Evolutionary conservation across 257 asterid genomes (phyloP), one percentile per base, ranked within the genome.

Genomic region (Jacaranda mimosifolia): DNA sequence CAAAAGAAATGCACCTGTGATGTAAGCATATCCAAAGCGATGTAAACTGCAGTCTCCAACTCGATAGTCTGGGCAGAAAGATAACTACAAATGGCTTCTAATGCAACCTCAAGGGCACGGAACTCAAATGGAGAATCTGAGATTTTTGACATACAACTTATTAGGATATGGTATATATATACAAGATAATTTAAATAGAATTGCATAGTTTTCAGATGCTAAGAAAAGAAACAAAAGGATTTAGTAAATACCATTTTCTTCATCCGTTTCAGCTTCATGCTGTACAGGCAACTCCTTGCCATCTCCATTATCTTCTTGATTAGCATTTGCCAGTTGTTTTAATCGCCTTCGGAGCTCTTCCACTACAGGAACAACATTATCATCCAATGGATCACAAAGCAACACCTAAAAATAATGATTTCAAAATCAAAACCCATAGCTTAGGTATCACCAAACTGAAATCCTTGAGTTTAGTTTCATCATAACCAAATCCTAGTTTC

Each of bases 51-150:
- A 82, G 88, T 88, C 87, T 94, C 98, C 90, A 94, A 70, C 64
- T 94, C 98, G 18, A 79, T 77, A 7, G 97, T 85, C 18, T 96
- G 95, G 6, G 98, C 98, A 76, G 96, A 85, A 79, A 89, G 94
- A 74, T 74, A 90, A 85, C 96, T 94, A 78, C 98, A 94, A 68
- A 94, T 94, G 74, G 96, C 98, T 80, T 94, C 98, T 84, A 94
- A 77, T 43, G 97, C 97, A 14, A 92, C 93, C 87, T 94, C 98
- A 38, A 94, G 87, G 19, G 97, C 98, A 79, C 88, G 85, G 63
- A 94, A 92, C 77, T 94, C 98, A 78, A 94, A 94, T n/a, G 98
- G 97, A 73, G 94, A 88, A 82, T 94, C 98, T 94, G 91, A 75
- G 72, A 60, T 39, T 36, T 39, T 48, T 4, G 8, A 35, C 59